Evolutionary conservation across 2,329 filamentous ascomycete species (phyloP).

Genomic region (Zymoseptoria passerinii): DNA sequence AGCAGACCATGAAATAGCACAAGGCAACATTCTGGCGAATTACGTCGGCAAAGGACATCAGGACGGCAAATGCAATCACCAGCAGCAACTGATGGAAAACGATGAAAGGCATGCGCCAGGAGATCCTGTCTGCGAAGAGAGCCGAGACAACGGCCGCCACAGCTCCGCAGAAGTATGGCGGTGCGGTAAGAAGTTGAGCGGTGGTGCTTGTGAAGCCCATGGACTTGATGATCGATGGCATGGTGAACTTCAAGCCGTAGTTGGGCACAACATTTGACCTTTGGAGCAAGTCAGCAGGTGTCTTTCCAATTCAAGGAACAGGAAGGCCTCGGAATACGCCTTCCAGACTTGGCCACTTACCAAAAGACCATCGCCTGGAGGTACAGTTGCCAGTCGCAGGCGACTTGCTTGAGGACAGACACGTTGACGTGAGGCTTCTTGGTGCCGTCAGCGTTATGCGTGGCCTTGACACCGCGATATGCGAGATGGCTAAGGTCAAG

Average conservation of each 20-base stretch:
- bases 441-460: constrained; percentile 7
- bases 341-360: neutral
- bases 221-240: constrained; percentile 42
- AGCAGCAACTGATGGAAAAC: constrained; percentile 20
- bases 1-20: constrained; percentile 24
- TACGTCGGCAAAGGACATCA: constrained; percentile 18
- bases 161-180: constrained; percentile 25
- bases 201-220: constrained; percentile 19
- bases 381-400: constrained; percentile 21
- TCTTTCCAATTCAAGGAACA: neutral
- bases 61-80: constrained; percentile 23
- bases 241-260: constrained; percentile 31
- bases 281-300: neutral
- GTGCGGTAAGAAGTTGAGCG: constrained; percentile 23
- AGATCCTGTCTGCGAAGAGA: constrained; percentile 26
- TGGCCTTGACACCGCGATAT: constrained; percentile 37
- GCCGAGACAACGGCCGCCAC: constrained; percentile 25
- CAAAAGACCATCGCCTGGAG: constrained; percentile 20
- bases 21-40: constrained; percentile 11
- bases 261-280: constrained; percentile 19
- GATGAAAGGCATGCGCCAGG: constrained; percentile 27
- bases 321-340: neutral
- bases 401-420: constrained; percentile 16
- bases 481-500: constrained; percentile 58
- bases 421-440: constrained; percentile 39